Conservation (phyloP, 805 yeast genomes). For the Candida krabiensis region DNA sequence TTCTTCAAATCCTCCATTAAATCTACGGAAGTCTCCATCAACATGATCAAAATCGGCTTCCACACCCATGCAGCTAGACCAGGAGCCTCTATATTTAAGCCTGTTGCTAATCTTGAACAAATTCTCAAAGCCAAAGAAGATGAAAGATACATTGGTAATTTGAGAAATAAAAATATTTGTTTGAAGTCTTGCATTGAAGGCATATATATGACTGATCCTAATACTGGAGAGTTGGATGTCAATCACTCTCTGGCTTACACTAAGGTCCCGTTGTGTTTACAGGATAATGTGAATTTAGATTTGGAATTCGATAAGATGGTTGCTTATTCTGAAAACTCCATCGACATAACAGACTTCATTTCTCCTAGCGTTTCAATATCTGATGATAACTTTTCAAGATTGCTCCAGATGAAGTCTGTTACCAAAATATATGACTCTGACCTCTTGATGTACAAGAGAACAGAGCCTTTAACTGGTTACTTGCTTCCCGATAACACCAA, state of each 20-base stretch:
- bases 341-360: slow-evolving; percentile 23
- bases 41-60: slow-evolving; percentile 17
- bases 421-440: slow-evolving; percentile 26
- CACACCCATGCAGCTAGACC: slow-evolving; percentile 5
- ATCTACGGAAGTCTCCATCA: slow-evolving; percentile 11
- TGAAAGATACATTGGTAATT: slow-evolving; percentile 24
- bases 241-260: slow-evolving; percentile 29
- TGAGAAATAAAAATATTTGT: slow-evolving; percentile 15
- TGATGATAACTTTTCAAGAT: slow-evolving; percentile 25
- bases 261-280: slow-evolving; percentile 23
- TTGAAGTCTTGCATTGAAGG: slow-evolving; percentile 26
- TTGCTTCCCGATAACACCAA: slow-evolving; percentile 19
- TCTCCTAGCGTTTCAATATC: slow-evolving; percentile 7
- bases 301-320: slow-evolving; percentile 29
- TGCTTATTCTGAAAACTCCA: slow-evolving; percentile 25
- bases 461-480: slow-evolving; percentile 33
- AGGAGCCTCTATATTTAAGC: slow-evolving; percentile 8
- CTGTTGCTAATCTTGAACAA: slow-evolving; percentile 24
- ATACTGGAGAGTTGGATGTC: slow-evolving; percentile 6
- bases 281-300: slow-evolving; percentile 19
- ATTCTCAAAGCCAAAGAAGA: slow-evolving; percentile 23
- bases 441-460: slow-evolving; percentile 19
- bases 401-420: slow-evolving; percentile 29
- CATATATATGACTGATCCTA: slow-evolving; percentile 14
- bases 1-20: slow-evolving; percentile 5